A percentile compares a stretch with the other conserved stretches of the same genome.
Evolutionary conservation across 202 grass and related monocot species (phyloP).

Genomic region (Setaria italica): DNA sequence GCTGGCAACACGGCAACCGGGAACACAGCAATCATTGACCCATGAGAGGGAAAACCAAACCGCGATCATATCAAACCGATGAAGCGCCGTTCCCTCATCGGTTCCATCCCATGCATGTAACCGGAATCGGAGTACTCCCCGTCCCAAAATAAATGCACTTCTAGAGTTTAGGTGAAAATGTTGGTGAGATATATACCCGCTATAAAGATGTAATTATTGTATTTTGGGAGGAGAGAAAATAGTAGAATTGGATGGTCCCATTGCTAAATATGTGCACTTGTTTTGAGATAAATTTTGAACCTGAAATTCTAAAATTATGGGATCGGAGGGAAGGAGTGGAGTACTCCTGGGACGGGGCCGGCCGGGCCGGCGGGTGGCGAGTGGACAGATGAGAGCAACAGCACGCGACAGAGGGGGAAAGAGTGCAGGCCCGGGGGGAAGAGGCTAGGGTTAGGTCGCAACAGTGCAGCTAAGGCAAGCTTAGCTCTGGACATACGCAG

Average conservation of each 20-base stretch:
- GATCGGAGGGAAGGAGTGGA: too few relatives aligned
- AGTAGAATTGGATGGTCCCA: too few relatives aligned
- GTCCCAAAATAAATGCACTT: too few relatives aligned
- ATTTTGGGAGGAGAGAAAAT: too few relatives aligned
- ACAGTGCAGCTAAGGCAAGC: neutral
- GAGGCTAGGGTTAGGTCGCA: neutral
- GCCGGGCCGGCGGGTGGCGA: slow-evolving; percentile 10
- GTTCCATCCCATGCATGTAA: neutral
- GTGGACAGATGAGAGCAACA: slow-evolving; percentile 51
- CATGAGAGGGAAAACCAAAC: neutral
- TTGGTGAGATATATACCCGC: too few relatives aligned
- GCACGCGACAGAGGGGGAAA: slow-evolving; percentile 15
- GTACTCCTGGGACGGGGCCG: neutral
- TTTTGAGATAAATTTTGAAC: too few relatives aligned
- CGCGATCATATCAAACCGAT: neutral
- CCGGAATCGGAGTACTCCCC: neutral
- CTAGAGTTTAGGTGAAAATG: too few relatives aligned
- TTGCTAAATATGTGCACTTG: too few relatives aligned
- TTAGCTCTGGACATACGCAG: slow-evolving; percentile 12
- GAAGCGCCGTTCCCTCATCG: neutral
- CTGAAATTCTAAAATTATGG: too few relatives aligned
- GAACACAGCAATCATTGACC: slow-evolving; percentile 56
- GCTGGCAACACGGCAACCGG: neutral
- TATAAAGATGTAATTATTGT: too few relatives aligned
- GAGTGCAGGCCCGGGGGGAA: neutral